phyloP scores from a whole-genome alignment of 225 moss, liverwort and hornwort genomes.

The Antitrichia curtipendula region DNA sequence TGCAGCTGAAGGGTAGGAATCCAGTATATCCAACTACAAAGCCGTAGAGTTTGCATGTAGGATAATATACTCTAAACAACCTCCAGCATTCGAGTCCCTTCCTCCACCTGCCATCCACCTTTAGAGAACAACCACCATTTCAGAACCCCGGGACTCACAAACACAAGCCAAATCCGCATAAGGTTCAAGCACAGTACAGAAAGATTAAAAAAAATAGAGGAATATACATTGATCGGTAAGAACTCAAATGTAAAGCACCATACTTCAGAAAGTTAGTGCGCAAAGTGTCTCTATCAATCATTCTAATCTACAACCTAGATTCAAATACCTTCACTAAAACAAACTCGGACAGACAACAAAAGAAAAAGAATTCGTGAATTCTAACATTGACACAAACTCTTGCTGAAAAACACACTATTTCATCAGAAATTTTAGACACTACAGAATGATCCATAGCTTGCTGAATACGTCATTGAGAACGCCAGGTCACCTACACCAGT shows the following conservation, averaged over 20 bases:
- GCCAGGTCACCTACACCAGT: background rate
- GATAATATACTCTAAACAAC: background rate
- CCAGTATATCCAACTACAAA: background rate
- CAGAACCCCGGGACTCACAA: too few relatives aligned
- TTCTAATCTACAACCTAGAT: background rate
- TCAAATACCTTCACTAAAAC: background rate
- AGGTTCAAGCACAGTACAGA: background rate
- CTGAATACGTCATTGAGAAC: background rate
- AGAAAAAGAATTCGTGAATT: background rate
- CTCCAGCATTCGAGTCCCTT: background rate
- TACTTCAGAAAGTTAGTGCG: background rate
- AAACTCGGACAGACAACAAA: background rate
- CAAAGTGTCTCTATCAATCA: background rate
- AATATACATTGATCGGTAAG: background rate
- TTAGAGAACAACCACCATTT: background rate
- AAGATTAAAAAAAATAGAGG: too few relatives aligned
- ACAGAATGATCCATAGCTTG: background rate
- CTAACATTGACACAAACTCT: background rate
- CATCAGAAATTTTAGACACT: background rate
- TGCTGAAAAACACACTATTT: background rate
- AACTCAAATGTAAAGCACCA: background rate
- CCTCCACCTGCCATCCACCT: background rate
- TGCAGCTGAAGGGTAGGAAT: constrained; percentile 1
- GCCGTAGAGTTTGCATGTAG: constrained; percentile 5
- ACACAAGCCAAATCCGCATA: background rate